Percentiles rank a stretch among this genome's conserved stretches.
phyloP scores from a whole-genome alignment of 1,284 basidiomycete species.

The Rhodotorula sp. region DNA sequence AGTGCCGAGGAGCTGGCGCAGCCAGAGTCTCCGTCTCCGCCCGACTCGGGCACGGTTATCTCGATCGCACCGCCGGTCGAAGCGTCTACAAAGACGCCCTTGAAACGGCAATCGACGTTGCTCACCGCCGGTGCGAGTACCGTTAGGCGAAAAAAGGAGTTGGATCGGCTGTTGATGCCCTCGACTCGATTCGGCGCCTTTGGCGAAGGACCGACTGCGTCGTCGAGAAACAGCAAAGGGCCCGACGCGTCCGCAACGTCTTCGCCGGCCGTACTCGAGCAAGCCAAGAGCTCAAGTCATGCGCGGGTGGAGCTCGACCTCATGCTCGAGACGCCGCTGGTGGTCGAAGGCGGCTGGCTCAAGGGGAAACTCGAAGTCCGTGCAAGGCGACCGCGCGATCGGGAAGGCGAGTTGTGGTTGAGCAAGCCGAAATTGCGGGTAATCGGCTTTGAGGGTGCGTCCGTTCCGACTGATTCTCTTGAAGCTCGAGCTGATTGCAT shows the following conservation, averaged over 20 bases:
- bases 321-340: constrained; percentile 68
- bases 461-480: background rate
- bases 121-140: constrained; percentile 41
- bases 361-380: constrained; percentile 70
- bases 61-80: background rate
- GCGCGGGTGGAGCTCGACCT: constrained; percentile 83
- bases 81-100: background rate
- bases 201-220: background rate
- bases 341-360: constrained; percentile 76
- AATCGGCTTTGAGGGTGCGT: constrained; percentile 75
- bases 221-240: background rate
- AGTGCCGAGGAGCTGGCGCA: background rate
- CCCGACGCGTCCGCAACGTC: constrained; percentile 5
- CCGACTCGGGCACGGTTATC: constrained; percentile 9
- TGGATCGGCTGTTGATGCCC: constrained; percentile 36
- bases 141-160: constrained; percentile 38
- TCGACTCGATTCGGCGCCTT: background rate
- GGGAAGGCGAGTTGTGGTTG: constrained; percentile 62
- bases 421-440: constrained; percentile 78
- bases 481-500: background rate
- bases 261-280: constrained; percentile 35
- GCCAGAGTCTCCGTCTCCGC: too few species aligned
- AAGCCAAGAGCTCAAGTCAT: constrained; percentile 55
- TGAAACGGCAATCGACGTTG: constrained; percentile 34
- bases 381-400: constrained; percentile 61